Percentiles rank a stretch among this genome's conserved stretches.
Conservation (phyloP, 1,284 basidiomycete species). For the Naganishia albida region DNA sequence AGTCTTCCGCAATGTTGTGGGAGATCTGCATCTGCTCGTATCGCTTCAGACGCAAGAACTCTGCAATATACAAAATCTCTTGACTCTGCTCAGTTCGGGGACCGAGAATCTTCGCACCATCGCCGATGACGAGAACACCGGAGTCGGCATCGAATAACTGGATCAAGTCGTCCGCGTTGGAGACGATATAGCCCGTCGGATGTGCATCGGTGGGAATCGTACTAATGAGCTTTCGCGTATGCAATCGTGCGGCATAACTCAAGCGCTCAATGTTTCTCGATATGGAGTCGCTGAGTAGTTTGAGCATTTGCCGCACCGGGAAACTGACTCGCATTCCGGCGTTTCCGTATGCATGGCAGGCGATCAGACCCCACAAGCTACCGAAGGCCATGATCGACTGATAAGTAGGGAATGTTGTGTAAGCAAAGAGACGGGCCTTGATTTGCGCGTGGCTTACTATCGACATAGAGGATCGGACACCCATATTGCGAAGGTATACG, state of each 20-base stretch:
- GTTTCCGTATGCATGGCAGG: constrained; percentile 77
- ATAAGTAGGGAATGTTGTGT: neutral
- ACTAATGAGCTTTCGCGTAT: constrained; percentile 79
- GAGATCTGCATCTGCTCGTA: constrained; percentile 69
- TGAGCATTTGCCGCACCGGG: constrained; percentile 77
- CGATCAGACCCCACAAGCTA: constrained; percentile 78
- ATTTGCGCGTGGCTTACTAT: constrained; percentile 58
- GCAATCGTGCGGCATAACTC: constrained; percentile 74
- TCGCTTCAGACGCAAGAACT: constrained; percentile 77
- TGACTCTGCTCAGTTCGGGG: constrained; percentile 73
- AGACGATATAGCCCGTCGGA: constrained; percentile 80
- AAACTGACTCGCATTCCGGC: constrained; percentile 82
- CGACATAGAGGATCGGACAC: constrained; percentile 80
- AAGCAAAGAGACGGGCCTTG: neutral
- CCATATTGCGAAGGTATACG: constrained; percentile 72
- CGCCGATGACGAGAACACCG: constrained; percentile 80
- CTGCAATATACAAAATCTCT: constrained; percentile 78
- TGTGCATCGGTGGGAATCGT: constrained; percentile 71
- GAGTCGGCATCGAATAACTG: constrained; percentile 81
- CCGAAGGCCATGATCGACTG: constrained; percentile 83
- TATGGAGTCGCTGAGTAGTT: constrained; percentile 77
- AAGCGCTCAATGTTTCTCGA: constrained; percentile 81
- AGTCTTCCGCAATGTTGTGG: constrained; percentile 69
- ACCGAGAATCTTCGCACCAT: constrained; percentile 81
- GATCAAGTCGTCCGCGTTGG: constrained; percentile 80